phyloP scores from a whole-genome alignment of 768 basidiomycete genomes.

The Paxillus rubicundulus region DNA sequence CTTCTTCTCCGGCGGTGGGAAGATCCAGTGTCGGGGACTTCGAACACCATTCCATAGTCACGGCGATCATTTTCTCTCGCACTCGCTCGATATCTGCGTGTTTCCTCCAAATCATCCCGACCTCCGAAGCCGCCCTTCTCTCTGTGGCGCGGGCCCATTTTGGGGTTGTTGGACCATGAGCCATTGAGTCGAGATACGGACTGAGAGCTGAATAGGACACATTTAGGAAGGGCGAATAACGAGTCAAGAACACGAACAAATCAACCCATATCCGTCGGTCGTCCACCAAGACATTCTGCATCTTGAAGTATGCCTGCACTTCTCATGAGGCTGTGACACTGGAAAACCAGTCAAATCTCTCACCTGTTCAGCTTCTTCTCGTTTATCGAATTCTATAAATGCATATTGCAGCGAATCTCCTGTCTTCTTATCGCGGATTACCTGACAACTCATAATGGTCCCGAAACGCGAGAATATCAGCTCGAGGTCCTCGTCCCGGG shows the following conservation, averaged over 20 bases:
- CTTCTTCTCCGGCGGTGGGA: constrained; percentile 44
- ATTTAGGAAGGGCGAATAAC: constrained; percentile 15
- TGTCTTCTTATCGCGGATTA: constrained; percentile 93
- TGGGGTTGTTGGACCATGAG: constrained; percentile 77
- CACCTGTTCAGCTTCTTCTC: constrained; percentile 92
- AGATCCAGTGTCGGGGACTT: constrained; percentile 47
- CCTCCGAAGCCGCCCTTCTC: constrained; percentile 57
- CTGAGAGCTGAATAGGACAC: constrained; percentile 61
- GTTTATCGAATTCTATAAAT: constrained; percentile 96
- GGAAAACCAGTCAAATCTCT: constrained; percentile 17
- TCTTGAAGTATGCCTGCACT: constrained; percentile 92
- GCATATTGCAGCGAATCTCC: constrained; percentile 98
- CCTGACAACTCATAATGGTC: constrained; percentile 94
- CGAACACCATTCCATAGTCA: constrained; percentile 81
- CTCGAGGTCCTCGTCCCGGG: constrained; percentile 93
- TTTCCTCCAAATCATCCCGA: constrained; percentile 70
- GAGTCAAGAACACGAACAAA: constrained; percentile 59
- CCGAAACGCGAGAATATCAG: constrained; percentile 97
- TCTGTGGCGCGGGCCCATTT: constrained; percentile 43
- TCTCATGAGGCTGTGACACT: constrained; percentile 5
- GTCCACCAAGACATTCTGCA: constrained; percentile 98
- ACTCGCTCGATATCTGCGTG: constrained; percentile 57
- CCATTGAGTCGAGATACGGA: constrained; percentile 88
- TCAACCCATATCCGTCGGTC: constrained; percentile 99
- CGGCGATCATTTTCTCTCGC: constrained; percentile 30